These are phyloP conservation scores for Fusarium albosuccineum DNA, from an alignment of 2,329 filamentous ascomycete genomes.

Conservation along the genomic window DNA sequence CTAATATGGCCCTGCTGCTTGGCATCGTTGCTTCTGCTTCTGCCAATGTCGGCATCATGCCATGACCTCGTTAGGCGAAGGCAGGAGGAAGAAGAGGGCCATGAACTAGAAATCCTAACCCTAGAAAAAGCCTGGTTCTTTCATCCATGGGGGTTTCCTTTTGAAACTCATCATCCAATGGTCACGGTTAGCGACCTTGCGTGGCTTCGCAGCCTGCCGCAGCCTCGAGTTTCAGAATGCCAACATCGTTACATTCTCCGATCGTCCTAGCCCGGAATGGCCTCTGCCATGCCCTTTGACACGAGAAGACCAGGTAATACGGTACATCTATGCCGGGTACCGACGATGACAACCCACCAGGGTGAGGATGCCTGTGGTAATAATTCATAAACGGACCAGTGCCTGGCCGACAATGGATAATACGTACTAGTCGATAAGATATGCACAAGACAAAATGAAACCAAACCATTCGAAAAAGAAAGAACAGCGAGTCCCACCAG, in stretches of 20 bases:
- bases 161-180: slow-evolving; percentile 13
- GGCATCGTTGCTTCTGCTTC: slow-evolving; percentile 30
- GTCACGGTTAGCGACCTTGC: background rate
- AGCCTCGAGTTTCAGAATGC: slow-evolving; percentile 26
- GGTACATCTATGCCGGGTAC: slow-evolving; percentile 2
- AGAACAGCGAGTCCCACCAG: slow-evolving; percentile 17
- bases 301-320: background rate
- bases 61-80: background rate
- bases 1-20: slow-evolving; percentile 10
- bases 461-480: slow-evolving; percentile 4
- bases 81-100: background rate
- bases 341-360: slow-evolving; percentile 4
- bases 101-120: background rate
- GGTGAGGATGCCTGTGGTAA: background rate
- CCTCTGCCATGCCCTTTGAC: background rate
- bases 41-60: slow-evolving; percentile 18
- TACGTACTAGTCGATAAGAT: slow-evolving; percentile 4
- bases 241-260: slow-evolving; percentile 17
- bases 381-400: background rate
- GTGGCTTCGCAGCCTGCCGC: slow-evolving; percentile 1
- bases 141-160: background rate
- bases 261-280: slow-evolving; percentile 24
- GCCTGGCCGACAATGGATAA: background rate
- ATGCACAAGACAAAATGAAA: slow-evolving; percentile 2
- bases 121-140: background rate